Base-by-base conservation (phyloP, 805 yeast genomes). In the Saccharomycopsis javanensis region DNA sequence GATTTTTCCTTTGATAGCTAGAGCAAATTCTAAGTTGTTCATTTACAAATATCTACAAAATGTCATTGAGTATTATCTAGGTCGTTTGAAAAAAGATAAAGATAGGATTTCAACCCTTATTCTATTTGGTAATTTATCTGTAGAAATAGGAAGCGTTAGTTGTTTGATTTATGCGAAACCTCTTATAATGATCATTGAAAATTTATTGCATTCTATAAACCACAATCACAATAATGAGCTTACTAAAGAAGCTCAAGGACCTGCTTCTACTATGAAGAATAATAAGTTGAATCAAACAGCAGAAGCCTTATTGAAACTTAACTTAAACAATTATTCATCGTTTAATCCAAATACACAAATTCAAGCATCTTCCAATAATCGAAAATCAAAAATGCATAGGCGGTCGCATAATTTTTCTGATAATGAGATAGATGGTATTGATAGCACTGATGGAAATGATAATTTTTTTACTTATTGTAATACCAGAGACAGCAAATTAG, bases 1-100 rank as follows among this genome's bases (percentile, higher is more conserved):
- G 48, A 84, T 91, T 53, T 75, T 92, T 60, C 97, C 99, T 0
- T 76, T 86, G 23, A 71, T 94, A 33, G 96, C 97, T 52, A 77
- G 81, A 42, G 91, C 86, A 63, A 85, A 88, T 63, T 81, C 89
- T 0, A 79, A 78, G 35, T 71, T 82, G 53, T 94, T 94, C 71
- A 87, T 88, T 7, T 86, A 84, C 62, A 81, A 81, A 66, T 91
- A 88, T 66, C 75, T 92, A 69, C 96, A 88, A 68, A 78, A 85
- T 60, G 83, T 94, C 1, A 76, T 90, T 71, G 76, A 83, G 16
- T 86, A 86, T 68, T 85, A 89, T 65, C 75, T 92, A 54, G 78
- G 86, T 0, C 94, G 88, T 63, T 73, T 94, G 64, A 87, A 86
- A 65, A 83, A 84, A 60, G 81, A 81, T 63, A 81, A 79, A 61